phyloP scores from a whole-genome alignment of 83 land plant species.

The Larix sibirica region DNA sequence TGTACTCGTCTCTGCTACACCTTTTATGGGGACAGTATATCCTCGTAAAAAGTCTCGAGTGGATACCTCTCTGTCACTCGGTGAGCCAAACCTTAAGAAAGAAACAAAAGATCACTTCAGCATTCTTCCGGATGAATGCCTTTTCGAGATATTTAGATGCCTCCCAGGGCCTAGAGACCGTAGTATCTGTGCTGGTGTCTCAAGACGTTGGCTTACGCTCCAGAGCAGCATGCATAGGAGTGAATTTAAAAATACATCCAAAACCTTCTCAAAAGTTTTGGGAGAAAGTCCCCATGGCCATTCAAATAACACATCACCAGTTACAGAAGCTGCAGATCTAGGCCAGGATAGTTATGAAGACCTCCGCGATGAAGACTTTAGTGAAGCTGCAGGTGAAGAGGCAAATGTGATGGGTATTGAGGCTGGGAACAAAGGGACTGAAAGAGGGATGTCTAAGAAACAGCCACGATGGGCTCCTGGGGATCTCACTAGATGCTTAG shows the following conservation, averaged over 20 bases:
- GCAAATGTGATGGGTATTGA: background rate
- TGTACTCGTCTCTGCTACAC: background rate
- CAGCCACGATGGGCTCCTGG: conserved; percentile 21
- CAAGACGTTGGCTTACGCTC: conserved; percentile 86
- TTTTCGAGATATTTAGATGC: conserved; percentile 72
- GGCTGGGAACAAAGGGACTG: background rate
- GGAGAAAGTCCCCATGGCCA: background rate
- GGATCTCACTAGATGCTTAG: conserved; percentile 41
- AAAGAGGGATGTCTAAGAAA: background rate
- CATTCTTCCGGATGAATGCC: conserved; percentile 82
- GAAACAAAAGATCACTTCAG: conserved; percentile 41
- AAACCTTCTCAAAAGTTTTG: background rate
- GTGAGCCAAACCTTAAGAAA: conserved; percentile 19
- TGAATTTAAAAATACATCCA: conserved; percentile 24
- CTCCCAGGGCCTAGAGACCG: conserved; percentile 59
- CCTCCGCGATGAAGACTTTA: background rate
- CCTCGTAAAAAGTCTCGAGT: conserved; percentile 54
- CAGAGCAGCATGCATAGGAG: conserved; percentile 55
- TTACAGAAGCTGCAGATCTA: background rate
- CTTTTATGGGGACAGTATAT: conserved; percentile 37
- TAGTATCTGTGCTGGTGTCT: conserved; percentile 74
- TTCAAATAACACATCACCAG: background rate
- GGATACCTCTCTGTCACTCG: conserved; percentile 24
- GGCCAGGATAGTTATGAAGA: background rate
- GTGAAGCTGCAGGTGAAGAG: background rate